These are phyloP conservation scores for Sordariomycetes sp. DNA, from an alignment of 2,329 filamentous ascomycete genomes.

Conservation along the genomic window DNA sequence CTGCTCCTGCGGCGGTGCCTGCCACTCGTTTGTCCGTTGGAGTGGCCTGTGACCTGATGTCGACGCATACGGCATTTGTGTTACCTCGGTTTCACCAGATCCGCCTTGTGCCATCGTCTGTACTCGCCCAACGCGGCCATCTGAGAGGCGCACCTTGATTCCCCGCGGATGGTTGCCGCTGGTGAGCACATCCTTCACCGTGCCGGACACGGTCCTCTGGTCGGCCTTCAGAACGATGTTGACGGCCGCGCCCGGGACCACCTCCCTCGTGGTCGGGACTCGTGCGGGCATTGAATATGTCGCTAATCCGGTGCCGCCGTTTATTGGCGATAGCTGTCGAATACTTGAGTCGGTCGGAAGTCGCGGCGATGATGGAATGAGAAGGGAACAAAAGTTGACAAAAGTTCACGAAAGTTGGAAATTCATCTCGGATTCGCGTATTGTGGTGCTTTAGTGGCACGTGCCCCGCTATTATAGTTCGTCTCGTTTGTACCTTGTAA, in stretches of 20 bases:
- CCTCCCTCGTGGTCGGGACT: conserved; percentile 34
- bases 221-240: conserved; percentile 66
- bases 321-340: neutral
- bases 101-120: conserved; percentile 37
- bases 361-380: no score
- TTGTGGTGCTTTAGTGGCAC: no score
- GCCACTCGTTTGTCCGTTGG: conserved; percentile 19
- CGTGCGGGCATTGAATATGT: neutral
- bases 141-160: conserved; percentile 62
- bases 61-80: conserved; percentile 5
- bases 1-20: conserved; percentile 22
- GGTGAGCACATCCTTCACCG: conserved; percentile 56
- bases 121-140: conserved; percentile 62
- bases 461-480: no score
- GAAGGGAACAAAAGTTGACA: no score
- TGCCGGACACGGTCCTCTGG: conserved; percentile 56
- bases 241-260: conserved; percentile 48
- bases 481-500: no score
- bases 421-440: no score
- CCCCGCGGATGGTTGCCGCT: conserved; percentile 63
- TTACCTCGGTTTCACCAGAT: conserved; percentile 7
- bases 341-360: no score
- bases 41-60: conserved; percentile 17
- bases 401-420: no score
- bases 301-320: neutral